phyloP scores from a whole-genome alignment of 108 stramenopile genomes.

The Nannochloropsis gaditana region DNA sequence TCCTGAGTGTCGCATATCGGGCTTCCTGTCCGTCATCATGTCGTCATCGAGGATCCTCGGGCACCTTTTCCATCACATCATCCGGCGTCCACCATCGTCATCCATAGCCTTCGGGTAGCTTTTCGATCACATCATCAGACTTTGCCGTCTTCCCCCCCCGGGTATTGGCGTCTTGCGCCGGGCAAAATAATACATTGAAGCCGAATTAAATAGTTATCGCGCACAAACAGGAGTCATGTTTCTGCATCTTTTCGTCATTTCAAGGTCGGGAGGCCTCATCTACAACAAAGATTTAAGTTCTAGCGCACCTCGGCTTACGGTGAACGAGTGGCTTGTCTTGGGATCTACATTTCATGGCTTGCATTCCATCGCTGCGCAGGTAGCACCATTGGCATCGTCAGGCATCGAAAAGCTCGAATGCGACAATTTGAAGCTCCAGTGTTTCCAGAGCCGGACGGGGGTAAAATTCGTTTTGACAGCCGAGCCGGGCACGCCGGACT shows the following conservation, averaged over 20 bases:
- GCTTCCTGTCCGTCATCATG: too few species aligned
- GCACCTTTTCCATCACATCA: too few species aligned
- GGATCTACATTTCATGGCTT: slow-evolving; percentile 63
- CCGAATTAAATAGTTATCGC: too few species aligned
- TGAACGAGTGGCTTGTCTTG: slow-evolving; percentile 59
- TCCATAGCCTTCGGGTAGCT: too few species aligned
- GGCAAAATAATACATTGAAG: too few species aligned
- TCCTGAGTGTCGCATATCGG: too few species aligned
- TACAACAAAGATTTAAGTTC: slow-evolving; percentile 57
- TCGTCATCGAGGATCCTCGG: too few species aligned
- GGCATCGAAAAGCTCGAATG: slow-evolving; percentile 61
- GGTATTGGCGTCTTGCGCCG: too few species aligned
- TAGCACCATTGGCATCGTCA: slow-evolving; percentile 56
- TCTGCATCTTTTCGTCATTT: slow-evolving; percentile 58
- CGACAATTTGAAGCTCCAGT: slow-evolving; percentile 52
- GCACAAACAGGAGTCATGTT: slow-evolving; percentile 27
- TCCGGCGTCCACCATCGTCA: too few species aligned
- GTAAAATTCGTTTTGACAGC: slow-evolving; percentile 62
- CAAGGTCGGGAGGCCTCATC: slow-evolving; percentile 59
- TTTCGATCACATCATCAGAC: too few species aligned
- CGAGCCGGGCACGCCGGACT: slow-evolving; percentile 49
- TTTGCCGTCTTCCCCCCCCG: too few species aligned
- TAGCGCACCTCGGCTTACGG: slow-evolving; percentile 45
- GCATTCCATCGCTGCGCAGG: slow-evolving; percentile 61
- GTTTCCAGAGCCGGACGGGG: slow-evolving; percentile 53